Evolutionary conservation across 768 basidiomycete species (phyloP).

Genomic region (Tylopilus vinaceipallidus): DNA sequence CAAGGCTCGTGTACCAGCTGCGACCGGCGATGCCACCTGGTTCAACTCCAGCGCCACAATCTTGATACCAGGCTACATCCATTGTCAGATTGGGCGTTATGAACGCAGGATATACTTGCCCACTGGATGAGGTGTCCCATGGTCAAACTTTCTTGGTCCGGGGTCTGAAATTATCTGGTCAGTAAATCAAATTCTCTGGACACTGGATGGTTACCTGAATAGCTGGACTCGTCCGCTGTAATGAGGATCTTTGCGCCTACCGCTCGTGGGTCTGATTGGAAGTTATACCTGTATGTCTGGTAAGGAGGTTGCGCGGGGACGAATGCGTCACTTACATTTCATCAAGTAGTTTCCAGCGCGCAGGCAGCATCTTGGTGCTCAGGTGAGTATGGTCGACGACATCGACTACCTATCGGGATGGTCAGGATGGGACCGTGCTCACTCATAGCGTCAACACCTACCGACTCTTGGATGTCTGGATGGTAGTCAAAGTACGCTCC

Average conservation of each 20-base stretch:
- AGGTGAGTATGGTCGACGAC: conserved; percentile 59
- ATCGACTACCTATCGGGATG: conserved; percentile 48
- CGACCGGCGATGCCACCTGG: conserved; percentile 54
- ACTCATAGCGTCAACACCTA: conserved; percentile 29
- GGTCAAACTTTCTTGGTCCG: conserved; percentile 45
- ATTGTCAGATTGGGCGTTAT: conserved; percentile 1
- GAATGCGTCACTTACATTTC: conserved; percentile 49
- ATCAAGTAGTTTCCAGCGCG: conserved; percentile 51
- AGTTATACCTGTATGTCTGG: conserved; percentile 54
- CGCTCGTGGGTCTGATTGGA: conserved; percentile 65
- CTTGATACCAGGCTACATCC: conserved; percentile 77
- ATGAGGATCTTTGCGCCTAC: conserved; percentile 64
- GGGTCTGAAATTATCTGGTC: conserved; percentile 18
- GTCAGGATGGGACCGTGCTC: background rate
- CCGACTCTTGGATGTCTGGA: conserved; percentile 61
- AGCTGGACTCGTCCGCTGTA: conserved; percentile 63
- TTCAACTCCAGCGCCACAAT: conserved; percentile 64
- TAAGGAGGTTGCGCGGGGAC: conserved; percentile 1
- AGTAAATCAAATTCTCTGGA: background rate
- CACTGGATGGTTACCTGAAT: conserved; percentile 45
- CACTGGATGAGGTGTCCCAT: conserved; percentile 76
- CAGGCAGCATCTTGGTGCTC: conserved; percentile 54
- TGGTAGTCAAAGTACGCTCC: conserved; percentile 75
- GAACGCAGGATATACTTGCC: conserved; percentile 39
- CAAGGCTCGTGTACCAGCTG: conserved; percentile 82